Evolutionary conservation across 352 stramenopile species (phyloP).

Genomic region (Phytophthora cactorum): DNA sequence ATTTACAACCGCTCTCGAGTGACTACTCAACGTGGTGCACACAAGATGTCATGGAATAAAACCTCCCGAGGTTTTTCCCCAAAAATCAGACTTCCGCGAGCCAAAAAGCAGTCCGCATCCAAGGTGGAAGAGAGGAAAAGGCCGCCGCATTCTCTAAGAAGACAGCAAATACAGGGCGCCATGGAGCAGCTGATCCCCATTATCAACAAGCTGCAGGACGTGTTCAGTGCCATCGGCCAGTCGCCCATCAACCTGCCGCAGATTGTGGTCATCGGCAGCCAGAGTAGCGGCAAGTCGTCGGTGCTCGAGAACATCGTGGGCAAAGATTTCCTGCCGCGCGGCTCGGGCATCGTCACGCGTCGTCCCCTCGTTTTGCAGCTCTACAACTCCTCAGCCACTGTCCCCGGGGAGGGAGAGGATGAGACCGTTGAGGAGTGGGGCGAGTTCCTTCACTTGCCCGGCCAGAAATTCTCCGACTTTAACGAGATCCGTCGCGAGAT

Average conservation of each 20-base stretch:
- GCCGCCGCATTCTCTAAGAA: slow-evolving; percentile 3
- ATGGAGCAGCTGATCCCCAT: slow-evolving; percentile 99
- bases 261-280: slow-evolving; percentile 98
- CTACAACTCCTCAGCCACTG: slow-evolving; percentile 88
- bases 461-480: slow-evolving; percentile 97
- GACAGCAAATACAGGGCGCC: neutral
- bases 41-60: slow-evolving; percentile 4
- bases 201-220: slow-evolving; percentile 99
- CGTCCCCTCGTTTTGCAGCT: slow-evolving; percentile 98
- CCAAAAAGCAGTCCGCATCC: slow-evolving; percentile 12
- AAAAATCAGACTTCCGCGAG: slow-evolving; percentile 27
- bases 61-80: slow-evolving; percentile 17
- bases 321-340: slow-evolving; percentile 96
- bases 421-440: slow-evolving; percentile 91
- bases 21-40: slow-evolving; percentile 14
- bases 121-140: slow-evolving; percentile 5
- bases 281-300: slow-evolving; percentile 97
- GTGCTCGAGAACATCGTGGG: slow-evolving; percentile 97
- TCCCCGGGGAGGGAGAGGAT: slow-evolving; percentile 34
- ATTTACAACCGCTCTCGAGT: slow-evolving; percentile 6
- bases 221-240: slow-evolving; percentile 97
- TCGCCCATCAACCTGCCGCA: slow-evolving; percentile 97
- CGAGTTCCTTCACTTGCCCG: slow-evolving; percentile 98
- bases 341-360: slow-evolving; percentile 98
- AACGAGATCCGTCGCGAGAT: slow-evolving; percentile 98